Percentiles rank a stretch among this genome's conserved stretches.
Conservation (phyloP, 345 rosid species). For the Moricandia moricandioides region DNA sequence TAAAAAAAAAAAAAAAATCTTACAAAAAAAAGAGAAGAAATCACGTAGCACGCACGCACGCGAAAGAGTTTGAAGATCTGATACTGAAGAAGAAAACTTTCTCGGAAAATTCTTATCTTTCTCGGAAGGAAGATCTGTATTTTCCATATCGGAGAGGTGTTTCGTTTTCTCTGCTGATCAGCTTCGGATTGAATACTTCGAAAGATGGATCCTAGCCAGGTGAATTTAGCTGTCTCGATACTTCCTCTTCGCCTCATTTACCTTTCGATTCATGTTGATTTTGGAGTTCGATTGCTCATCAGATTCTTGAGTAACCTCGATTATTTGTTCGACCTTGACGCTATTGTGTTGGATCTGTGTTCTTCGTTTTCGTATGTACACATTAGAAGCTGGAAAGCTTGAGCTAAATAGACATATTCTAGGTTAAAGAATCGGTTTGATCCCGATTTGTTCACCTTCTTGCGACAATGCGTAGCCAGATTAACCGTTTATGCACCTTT, state of each 20-base stretch:
- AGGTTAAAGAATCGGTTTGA: background rate
- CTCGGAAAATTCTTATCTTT: constrained; percentile 22
- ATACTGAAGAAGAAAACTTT: constrained; percentile 8
- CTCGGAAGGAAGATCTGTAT: constrained; percentile 1
- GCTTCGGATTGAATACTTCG: constrained; percentile 18
- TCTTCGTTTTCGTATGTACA: constrained; percentile 5
- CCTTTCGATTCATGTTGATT: background rate
- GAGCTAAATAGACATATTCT: constrained; percentile 13
- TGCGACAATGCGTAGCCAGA: constrained; percentile 9
- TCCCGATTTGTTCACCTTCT: background rate
- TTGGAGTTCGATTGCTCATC: constrained; percentile 16
- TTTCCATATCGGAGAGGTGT: constrained; percentile 4
- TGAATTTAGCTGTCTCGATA: constrained; percentile 15
- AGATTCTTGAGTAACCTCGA: background rate
- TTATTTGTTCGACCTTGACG: constrained; percentile 17
- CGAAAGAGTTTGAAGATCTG: constrained; percentile 35
- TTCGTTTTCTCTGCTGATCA: constrained; percentile 14
- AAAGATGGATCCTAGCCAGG: constrained; percentile 40
- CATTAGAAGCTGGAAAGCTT: constrained; percentile 1
- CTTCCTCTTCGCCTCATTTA: background rate
- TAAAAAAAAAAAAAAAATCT: background rate
- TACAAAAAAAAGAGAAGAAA: background rate
- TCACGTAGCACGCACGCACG: constrained; percentile 17
- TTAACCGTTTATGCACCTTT: background rate
- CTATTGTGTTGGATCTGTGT: constrained; percentile 25